Conservation (phyloP, 1,139 yeast genomes). For the Diutina sp. region DNA sequence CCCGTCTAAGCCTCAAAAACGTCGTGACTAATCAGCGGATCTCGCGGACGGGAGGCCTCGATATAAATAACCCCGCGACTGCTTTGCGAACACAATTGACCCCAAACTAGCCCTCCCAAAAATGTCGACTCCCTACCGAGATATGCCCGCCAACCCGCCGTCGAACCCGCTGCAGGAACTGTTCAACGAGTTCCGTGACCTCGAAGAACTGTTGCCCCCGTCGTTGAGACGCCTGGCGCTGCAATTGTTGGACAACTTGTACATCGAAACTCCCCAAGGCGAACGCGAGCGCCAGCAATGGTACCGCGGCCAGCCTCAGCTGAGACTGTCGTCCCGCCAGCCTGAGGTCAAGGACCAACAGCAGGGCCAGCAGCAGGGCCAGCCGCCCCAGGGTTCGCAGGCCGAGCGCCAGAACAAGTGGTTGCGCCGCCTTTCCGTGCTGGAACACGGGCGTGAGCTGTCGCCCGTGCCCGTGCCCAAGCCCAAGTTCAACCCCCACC, state of each 20-base stretch:
- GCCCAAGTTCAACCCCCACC: conserved; percentile 31
- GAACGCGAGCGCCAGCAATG: conserved; percentile 4
- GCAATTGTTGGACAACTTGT: conserved; percentile 20
- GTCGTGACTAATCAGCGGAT: background rate
- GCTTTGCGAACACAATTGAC: background rate
- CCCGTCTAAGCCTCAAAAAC: background rate
- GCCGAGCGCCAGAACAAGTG: conserved; percentile 9
- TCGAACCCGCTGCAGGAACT: conserved; percentile 8
- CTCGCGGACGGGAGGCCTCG: background rate
- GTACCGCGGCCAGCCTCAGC: background rate
- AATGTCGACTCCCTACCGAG: background rate
- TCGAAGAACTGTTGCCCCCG: conserved; percentile 34
- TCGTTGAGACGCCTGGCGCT: conserved; percentile 28
- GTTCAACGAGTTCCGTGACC: conserved; percentile 25
- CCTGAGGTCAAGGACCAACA: conserved; percentile 1
- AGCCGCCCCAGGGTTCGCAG: background rate
- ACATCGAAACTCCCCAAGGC: conserved; percentile 4
- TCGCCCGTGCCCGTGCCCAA: conserved; percentile 42
- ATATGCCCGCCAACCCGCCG: background rate
- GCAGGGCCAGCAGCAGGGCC: conserved; percentile 6
- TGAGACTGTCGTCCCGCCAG: background rate
- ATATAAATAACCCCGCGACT: background rate
- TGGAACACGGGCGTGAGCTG: conserved; percentile 25
- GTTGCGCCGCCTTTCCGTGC: conserved; percentile 17
- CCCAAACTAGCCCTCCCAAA: background rate